phyloP scores from a whole-genome alignment of 176 grass and related monocot genomes.

The Triticum aestivum region DNA sequence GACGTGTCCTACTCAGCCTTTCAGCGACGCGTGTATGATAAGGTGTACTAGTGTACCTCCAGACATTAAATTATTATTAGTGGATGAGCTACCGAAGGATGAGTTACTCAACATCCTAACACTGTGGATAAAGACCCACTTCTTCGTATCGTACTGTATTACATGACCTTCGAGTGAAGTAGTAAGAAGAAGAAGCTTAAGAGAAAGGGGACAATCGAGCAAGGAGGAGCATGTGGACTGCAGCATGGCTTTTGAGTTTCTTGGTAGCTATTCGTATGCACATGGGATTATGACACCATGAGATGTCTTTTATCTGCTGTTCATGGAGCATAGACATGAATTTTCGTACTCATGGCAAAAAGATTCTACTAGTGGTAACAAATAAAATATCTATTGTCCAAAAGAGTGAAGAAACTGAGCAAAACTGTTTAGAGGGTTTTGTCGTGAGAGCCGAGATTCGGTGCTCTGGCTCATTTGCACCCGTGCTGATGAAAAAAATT shows the following conservation, averaged over 20 bases:
- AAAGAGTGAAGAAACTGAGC: neutral
- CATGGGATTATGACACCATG: neutral
- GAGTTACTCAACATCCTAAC: no score
- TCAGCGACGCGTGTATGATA: no score
- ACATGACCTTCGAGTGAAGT: neutral
- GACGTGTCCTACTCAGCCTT: no score
- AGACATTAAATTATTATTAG: neutral
- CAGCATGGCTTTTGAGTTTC: neutral
- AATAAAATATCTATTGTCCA: neutral
- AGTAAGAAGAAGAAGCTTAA: neutral
- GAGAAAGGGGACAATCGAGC: neutral
- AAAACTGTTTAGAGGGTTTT: neutral
- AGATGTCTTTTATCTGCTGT: neutral
- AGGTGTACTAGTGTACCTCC: neutral
- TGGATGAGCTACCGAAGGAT: neutral
- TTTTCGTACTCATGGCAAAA: neutral
- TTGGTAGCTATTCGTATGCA: neutral
- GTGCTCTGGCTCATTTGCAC: no score
- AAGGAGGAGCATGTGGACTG: neutral
- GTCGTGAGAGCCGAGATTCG: no score
- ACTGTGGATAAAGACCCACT: neutral
- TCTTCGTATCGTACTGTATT: neutral
- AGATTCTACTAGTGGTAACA: neutral
- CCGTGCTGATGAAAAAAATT: no score
- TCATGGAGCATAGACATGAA: neutral